Evolutionary conservation across 208 protist species (phyloP), one percentile per base, ranked within the genome.

Genomic region (Crithidia acanthocephali): DNA sequence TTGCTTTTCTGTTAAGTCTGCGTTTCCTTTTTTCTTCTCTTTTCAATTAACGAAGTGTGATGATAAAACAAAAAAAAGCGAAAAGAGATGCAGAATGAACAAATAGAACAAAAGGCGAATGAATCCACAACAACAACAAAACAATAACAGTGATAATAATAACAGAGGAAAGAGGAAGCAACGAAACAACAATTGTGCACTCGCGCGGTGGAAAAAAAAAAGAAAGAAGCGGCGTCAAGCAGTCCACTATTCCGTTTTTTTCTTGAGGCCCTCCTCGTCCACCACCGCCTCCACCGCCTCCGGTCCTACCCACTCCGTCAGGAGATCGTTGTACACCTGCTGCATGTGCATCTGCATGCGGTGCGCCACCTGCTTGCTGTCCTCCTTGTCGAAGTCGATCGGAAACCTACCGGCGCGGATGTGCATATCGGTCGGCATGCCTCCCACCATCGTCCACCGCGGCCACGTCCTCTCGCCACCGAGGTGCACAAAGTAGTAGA

Each of bases 381-480:
- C 67, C 51, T 82, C 65, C n/a, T 51, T 58, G 9, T 83, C 78
- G 27, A 72, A 89, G 72, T 89, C 78, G 30, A 87, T 72, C 1
- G 47, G 67, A 57, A 80, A 87, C 33, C 25, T 18, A 28, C 81
- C 81, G 40, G 66, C 42, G 48, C 75, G 66, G 22, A 83, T 62
- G 62, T 79, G 35, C 59, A 88, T 74, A 58, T 90, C 84, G 0
- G 85, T 74, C 7, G 85, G 81, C 45, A 73, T 69, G 6, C 88
- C 88, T 15, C 85, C 85, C 11, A 71, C 60, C 51, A 81, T 63
- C 15, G 72, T 78, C 58, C 71, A 67, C 20, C 62, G 57, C 44
- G 88, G 85, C 88, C 88, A 93, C 23, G 81, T 85, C 58, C 74
- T 73, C 48, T 91, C 76, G 20, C 76, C 87, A 28, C 81, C 84